These are phyloP conservation scores for Hypoxylon rickii DNA, from an alignment of 495 filamentous ascomycete species.

Conservation along the genomic window DNA sequence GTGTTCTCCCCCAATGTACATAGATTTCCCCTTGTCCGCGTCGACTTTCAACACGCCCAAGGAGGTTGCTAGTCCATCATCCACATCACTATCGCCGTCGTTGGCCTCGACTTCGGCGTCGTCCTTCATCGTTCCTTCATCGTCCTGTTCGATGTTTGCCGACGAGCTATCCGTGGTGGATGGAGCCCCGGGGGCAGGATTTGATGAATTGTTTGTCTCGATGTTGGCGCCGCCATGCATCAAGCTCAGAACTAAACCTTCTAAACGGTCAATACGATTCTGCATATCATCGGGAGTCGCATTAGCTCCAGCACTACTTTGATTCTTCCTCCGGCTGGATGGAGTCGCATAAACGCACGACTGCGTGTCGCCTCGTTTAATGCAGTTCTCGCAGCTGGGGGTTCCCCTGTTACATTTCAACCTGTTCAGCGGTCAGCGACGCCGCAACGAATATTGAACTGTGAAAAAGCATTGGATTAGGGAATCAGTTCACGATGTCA, in stretches of 20 bases:
- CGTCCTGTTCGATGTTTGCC: conserved; percentile 63
- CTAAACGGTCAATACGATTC: conserved; percentile 94
- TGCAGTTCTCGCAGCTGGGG: conserved; percentile 89
- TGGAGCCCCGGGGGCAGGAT: conserved; percentile 65
- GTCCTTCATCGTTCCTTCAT: conserved; percentile 54
- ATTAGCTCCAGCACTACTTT: conserved; percentile 58
- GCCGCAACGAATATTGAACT: conserved; percentile 17
- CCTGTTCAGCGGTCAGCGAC: conserved; percentile 41
- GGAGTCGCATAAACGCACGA: conserved; percentile 91
- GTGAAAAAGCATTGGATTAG: conserved; percentile 28
- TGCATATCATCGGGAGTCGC: conserved; percentile 94
- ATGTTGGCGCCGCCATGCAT: conserved; percentile 84
- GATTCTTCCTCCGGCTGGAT: conserved; percentile 75
- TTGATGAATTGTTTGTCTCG: conserved; percentile 48
- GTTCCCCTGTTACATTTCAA: conserved; percentile 89
- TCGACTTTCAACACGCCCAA: conserved; percentile 89
- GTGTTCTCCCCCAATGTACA: conserved; percentile 86
- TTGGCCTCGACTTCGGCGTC: conserved; percentile 62
- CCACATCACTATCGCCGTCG: conserved; percentile 77
- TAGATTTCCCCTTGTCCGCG: conserved; percentile 75
- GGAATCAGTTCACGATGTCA: conserved; percentile 24
- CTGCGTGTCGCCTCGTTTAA: conserved; percentile 80
- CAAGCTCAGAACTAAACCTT: conserved; percentile 90
- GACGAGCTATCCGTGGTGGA: conserved; percentile 67
- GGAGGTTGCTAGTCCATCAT: conserved; percentile 76